Conservation (phyloP, 116 monocot genomes). For the Papilionanthe hybrid region DNA sequence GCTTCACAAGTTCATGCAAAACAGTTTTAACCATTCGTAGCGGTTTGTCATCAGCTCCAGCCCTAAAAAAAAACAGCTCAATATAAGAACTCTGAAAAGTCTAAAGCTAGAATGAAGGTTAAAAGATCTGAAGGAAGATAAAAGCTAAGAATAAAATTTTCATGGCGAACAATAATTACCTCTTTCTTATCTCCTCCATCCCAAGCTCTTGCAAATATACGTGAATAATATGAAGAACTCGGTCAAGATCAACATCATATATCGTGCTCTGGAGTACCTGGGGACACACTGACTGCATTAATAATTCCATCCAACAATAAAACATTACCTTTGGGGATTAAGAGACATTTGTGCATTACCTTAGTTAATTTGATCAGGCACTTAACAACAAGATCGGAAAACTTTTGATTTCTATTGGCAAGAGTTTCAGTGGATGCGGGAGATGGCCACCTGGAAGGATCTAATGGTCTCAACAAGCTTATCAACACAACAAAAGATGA, state of each 20-base stretch:
- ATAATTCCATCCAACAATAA: neutral
- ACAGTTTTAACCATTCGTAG: slow-evolving; percentile 99
- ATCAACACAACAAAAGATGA: slow-evolving; percentile 97
- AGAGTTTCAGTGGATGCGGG: slow-evolving; percentile 60
- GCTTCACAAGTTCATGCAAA: slow-evolving; percentile 95
- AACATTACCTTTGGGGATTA: neutral
- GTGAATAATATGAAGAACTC: slow-evolving; percentile 94
- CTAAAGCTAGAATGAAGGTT: neutral
- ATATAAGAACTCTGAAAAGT: neutral
- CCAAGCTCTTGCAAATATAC: slow-evolving; percentile 97
- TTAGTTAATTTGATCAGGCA: slow-evolving; percentile 95
- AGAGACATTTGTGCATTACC: slow-evolving; percentile 30
- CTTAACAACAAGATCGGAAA: slow-evolving; percentile 97
- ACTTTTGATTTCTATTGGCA: slow-evolving; percentile 76
- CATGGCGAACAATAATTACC: slow-evolving; percentile 36
- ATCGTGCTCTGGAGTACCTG: slow-evolving; percentile 94
- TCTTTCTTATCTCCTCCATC: slow-evolving; percentile 97
- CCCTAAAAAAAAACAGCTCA: slow-evolving; percentile 29
- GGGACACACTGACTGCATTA: neutral
- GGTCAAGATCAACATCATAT: slow-evolving; percentile 91
- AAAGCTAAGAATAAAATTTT: slow-evolving; percentile 2
- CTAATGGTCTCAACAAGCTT: slow-evolving; percentile 80
- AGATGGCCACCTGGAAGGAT: slow-evolving; percentile 87
- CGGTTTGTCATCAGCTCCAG: slow-evolving; percentile 98
- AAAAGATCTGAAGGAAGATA: neutral